A percentile compares a stretch with the other conserved stretches of the same genome.
These are phyloP conservation scores for Psilocybe sp. DNA, from an alignment of 768 basidiomycete species.

Conservation along the genomic window DNA sequence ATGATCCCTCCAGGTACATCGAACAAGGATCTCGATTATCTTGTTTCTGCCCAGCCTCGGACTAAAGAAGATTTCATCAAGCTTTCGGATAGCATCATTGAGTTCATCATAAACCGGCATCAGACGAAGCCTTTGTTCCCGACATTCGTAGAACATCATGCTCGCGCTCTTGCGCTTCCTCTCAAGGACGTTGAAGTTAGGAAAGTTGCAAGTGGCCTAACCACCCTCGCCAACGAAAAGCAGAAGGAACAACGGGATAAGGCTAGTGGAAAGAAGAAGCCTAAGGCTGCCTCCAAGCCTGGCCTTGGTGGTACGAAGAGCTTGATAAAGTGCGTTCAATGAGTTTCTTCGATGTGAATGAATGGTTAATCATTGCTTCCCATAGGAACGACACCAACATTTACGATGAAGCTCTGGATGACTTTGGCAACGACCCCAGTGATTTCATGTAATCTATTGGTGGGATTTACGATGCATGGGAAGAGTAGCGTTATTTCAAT, in stretches of 20 bases:
- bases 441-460: constrained; percentile 81
- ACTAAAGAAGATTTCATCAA: constrained; percentile 86
- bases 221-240: constrained; percentile 92
- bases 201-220: constrained; percentile 81
- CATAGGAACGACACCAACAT: constrained; percentile 70
- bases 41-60: constrained; percentile 77
- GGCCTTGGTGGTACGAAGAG: constrained; percentile 70
- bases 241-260: constrained; percentile 88
- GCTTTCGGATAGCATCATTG: constrained; percentile 72
- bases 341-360: not conserved
- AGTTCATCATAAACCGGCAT: constrained; percentile 75
- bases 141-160: constrained; percentile 81
- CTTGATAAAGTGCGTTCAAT: constrained; percentile 49
- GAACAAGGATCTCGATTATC: constrained; percentile 61
- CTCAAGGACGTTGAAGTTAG: constrained; percentile 90
- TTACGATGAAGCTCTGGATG: constrained; percentile 91
- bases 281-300: constrained; percentile 69
- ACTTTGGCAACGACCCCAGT: constrained; percentile 69
- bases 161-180: constrained; percentile 68
- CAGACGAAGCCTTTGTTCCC: constrained; percentile 80
- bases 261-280: constrained; percentile 87
- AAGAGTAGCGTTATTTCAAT: no score
- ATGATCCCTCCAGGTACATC: constrained; percentile 52
- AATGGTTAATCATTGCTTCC: not conserved
- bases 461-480: not conserved